Evolutionary conservation across 2,329 filamentous ascomycete genomes (phyloP).

Genomic region (Pseudocercospora crystallina): DNA sequence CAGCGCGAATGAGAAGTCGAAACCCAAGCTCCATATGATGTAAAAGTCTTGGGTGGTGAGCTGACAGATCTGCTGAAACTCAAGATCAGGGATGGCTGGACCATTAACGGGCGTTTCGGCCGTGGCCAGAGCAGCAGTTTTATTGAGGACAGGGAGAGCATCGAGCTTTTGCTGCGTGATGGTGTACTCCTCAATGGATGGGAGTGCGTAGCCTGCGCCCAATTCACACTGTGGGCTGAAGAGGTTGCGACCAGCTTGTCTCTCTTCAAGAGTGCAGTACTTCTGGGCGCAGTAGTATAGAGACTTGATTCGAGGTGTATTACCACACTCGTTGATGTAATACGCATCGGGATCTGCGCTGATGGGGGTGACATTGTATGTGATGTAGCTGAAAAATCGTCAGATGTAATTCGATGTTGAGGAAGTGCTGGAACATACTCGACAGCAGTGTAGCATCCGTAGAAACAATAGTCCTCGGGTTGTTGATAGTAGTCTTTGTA

Average conservation of each 20-base stretch:
- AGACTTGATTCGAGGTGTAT: conserved; percentile 16
- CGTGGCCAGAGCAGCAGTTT: conserved; percentile 14
- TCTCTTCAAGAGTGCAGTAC: conserved; percentile 16
- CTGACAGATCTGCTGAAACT: conserved; percentile 5
- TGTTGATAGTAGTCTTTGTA: conserved; percentile 22
- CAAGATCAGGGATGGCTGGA: conserved; percentile 16
- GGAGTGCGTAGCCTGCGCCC: conserved; percentile 6
- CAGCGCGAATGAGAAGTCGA: conserved; percentile 18
- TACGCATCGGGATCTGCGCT: conserved; percentile 3
- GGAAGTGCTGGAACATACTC: too few species aligned
- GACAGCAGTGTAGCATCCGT: conserved; percentile 8
- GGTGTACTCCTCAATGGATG: conserved; percentile 7
- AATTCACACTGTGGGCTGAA: conserved; percentile 6
- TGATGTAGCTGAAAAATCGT: conserved; percentile 12
- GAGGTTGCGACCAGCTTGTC: conserved; percentile 4
- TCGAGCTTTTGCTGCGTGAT: conserved; percentile 10
- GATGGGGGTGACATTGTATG: conserved; percentile 14
- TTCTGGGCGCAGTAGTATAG: conserved; percentile 18
- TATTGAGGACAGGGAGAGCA: conserved; percentile 10
- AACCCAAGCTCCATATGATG: conserved; percentile 12
- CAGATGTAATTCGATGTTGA: too few species aligned
- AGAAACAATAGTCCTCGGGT: conserved; percentile 15
- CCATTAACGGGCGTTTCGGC: conserved; percentile 8
- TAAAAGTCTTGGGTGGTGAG: conserved; percentile 15
- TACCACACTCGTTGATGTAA: conserved; percentile 12